phyloP scores from a whole-genome alignment of 257 asterid species.

The Buddleja alternifolia region DNA sequence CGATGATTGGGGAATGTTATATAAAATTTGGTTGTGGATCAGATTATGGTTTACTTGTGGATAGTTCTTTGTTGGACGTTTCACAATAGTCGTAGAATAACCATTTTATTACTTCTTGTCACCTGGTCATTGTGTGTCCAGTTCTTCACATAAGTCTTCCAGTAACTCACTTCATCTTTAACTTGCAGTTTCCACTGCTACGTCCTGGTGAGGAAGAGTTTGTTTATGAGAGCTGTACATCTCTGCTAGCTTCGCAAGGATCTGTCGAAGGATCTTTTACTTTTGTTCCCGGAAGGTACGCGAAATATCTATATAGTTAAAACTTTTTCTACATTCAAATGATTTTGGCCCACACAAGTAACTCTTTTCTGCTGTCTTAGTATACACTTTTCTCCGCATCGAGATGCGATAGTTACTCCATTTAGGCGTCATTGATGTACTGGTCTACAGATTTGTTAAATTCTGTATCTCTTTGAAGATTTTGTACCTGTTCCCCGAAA shows the following conservation, averaged over 20 bases:
- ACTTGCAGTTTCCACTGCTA: slow-evolving; percentile 79
- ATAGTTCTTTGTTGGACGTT: neutral
- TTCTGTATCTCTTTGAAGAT: no score
- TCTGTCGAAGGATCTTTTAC: slow-evolving; percentile 85
- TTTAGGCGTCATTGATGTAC: no score
- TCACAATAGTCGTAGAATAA: neutral
- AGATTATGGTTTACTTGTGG: neutral
- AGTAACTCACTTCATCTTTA: slow-evolving; percentile 26
- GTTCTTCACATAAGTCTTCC: slow-evolving; percentile 3
- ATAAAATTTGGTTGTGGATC: slow-evolving; percentile 3
- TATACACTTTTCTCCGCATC: neutral
- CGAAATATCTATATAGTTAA: neutral
- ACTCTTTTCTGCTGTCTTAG: slow-evolving; percentile 7
- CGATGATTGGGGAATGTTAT: no score
- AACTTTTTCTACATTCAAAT: neutral
- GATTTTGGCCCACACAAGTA: neutral
- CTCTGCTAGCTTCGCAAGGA: slow-evolving; percentile 54
- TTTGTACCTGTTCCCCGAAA: neutral
- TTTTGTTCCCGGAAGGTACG: slow-evolving; percentile 94
- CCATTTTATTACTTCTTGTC: neutral
- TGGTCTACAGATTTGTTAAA: no score
- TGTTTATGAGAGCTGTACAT: slow-evolving; percentile 75
- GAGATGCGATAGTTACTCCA: neutral
- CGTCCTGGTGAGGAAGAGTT: slow-evolving; percentile 78
- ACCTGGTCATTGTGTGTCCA: neutral